Evolutionary conservation across 2,329 filamentous ascomycete species (phyloP).

Genomic region (Diaporthe velutina): DNA sequence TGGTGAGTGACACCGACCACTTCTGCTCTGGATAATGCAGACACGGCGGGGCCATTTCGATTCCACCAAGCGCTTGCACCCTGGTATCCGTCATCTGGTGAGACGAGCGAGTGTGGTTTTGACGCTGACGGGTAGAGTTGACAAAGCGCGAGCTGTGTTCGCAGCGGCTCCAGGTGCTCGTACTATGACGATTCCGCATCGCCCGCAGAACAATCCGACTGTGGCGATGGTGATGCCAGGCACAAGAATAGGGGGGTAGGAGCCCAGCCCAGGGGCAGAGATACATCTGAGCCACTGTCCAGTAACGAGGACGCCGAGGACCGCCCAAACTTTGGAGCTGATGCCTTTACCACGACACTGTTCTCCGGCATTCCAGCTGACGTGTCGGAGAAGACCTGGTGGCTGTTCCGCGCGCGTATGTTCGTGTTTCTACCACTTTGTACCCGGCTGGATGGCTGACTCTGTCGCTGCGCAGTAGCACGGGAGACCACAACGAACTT

Average conservation of each 20-base stretch:
- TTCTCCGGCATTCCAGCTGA: conserved; percentile 35
- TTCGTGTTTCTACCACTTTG: neutral
- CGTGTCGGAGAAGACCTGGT: conserved; percentile 50
- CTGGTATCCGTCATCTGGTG: neutral
- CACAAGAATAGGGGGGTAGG: neutral
- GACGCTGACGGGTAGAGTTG: conserved; percentile 2
- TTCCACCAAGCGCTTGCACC: neutral
- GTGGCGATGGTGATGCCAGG: neutral
- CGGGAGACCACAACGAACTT: neutral
- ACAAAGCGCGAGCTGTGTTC: conserved; percentile 59
- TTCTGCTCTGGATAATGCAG: neutral
- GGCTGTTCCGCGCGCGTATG: conserved; percentile 54
- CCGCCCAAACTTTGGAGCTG: neutral
- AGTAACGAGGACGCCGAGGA: neutral
- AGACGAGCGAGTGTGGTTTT: neutral
- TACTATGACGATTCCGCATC: conserved; percentile 44
- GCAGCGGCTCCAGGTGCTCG: conserved; percentile 58
- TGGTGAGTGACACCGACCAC: conserved; percentile 52
- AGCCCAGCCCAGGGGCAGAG: neutral
- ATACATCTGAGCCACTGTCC: neutral
- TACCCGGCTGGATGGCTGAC: neutral
- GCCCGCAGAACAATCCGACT: conserved; percentile 38
- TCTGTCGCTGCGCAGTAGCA: conserved; percentile 1
- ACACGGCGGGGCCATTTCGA: neutral
- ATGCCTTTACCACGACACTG: neutral